Evolutionary conservation across 129 eudicot species (phyloP).

Genomic region (Centaurea solstitialis): DNA sequence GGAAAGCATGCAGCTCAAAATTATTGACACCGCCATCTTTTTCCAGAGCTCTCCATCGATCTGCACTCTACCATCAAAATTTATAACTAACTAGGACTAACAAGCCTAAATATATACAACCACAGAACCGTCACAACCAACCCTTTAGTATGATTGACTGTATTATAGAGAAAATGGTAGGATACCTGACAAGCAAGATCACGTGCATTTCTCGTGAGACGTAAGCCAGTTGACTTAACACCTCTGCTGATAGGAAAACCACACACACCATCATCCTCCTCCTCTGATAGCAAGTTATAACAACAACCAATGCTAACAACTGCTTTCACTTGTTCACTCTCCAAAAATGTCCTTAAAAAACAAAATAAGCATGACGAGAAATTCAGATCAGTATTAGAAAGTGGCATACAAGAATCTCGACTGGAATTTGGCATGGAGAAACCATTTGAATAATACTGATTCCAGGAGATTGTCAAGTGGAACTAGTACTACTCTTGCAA

Average conservation of each 20-base stretch:
- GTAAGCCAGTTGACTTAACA: constrained; percentile 48
- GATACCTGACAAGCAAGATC: constrained; percentile 97
- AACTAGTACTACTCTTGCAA: background rate
- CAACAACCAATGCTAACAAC: constrained; percentile 90
- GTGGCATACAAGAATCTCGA: background rate
- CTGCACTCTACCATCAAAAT: constrained; percentile 69
- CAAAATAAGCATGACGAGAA: background rate
- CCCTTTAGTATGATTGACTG: background rate
- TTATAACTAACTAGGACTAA: background rate
- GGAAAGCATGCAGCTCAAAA: constrained; percentile 92
- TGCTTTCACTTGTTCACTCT: constrained; percentile 67
- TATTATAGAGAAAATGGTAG: background rate
- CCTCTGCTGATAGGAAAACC: constrained; percentile 81
- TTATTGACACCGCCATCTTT: constrained; percentile 69
- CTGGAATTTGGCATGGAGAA: background rate
- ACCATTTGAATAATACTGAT: constrained; percentile 1
- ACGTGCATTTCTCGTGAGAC: constrained; percentile 68
- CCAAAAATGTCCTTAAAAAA: constrained; percentile 65
- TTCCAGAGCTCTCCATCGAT: constrained; percentile 71
- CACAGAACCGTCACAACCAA: background rate
- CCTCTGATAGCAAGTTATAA: constrained; percentile 88
- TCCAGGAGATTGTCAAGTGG: background rate
- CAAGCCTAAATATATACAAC: background rate
- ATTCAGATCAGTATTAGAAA: background rate
- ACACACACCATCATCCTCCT: constrained; percentile 28